Evolutionary conservation across 2,329 filamentous ascomycete genomes (phyloP).

Genomic region (Emergomyces africanus): DNA sequence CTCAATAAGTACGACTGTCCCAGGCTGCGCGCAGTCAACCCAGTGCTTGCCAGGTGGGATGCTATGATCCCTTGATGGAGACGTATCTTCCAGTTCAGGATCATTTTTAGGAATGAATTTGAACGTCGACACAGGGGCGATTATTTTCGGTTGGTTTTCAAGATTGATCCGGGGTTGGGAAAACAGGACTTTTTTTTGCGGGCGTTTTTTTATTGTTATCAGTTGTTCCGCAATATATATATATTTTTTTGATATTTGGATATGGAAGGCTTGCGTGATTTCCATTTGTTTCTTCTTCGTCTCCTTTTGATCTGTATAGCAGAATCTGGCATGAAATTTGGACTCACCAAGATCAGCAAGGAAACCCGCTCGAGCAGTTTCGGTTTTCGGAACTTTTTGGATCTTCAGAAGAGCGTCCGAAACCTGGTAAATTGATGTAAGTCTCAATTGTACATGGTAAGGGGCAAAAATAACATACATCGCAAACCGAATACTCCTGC

Average conservation of each 20-base stretch:
- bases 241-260: neutral
- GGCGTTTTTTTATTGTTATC: too few species aligned
- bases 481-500: conserved; percentile 30
- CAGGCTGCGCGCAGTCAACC: conserved; percentile 50
- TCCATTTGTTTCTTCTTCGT: too few species aligned
- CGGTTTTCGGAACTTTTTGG: conserved; percentile 29
- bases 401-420: conserved; percentile 63
- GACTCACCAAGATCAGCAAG: conserved; percentile 47
- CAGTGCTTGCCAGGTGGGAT: conserved; percentile 52
- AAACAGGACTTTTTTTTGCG: conserved; percentile 20
- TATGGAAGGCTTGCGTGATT: neutral
- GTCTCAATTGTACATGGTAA: neutral
- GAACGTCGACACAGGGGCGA: conserved; percentile 33
- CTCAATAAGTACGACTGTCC: conserved; percentile 52
- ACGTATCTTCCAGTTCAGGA: conserved; percentile 21
- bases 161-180: conserved; percentile 21
- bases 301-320: neutral
- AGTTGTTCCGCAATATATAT: too few species aligned
- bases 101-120: conserved; percentile 47
- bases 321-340: neutral
- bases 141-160: conserved; percentile 20
- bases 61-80: conserved; percentile 28
- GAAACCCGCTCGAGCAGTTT: conserved; percentile 51
- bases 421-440: conserved; percentile 32
- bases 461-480: conserved; percentile 19